Conservation (phyloP, 805 yeast species). For the Candida oleophila region DNA sequence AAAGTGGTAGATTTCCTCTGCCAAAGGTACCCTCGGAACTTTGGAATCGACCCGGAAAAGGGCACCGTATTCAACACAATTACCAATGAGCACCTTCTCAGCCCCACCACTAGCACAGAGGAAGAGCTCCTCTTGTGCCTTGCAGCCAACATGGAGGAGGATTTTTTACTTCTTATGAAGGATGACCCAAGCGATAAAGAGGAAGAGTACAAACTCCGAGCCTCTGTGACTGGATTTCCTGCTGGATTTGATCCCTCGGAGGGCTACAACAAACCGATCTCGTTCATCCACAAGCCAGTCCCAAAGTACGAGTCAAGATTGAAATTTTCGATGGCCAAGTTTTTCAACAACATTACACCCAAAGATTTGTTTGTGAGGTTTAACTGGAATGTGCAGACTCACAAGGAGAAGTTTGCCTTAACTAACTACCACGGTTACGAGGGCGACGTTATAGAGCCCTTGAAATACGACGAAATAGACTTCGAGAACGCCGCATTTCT, state of each 20-base stretch:
- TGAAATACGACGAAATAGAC: conserved; percentile 29
- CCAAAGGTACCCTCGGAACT: conserved; percentile 55
- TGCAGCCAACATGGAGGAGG: conserved; percentile 56
- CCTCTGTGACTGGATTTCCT: conserved; percentile 62
- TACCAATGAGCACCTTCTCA: conserved; percentile 30
- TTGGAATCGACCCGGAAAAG: conserved; percentile 21
- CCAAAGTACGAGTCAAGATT: conserved; percentile 62
- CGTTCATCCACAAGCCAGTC: conserved; percentile 67
- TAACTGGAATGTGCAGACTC: conserved; percentile 73
- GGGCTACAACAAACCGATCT: conserved; percentile 52
- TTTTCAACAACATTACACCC: conserved; percentile 55
- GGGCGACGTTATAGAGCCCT: conserved; percentile 24
- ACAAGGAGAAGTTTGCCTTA: conserved; percentile 33
- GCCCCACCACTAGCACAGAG: conserved; percentile 22
- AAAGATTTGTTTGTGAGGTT: conserved; percentile 58
- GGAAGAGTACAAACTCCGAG: conserved; percentile 59
- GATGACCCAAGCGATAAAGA: conserved; percentile 35
- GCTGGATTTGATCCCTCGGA: conserved; percentile 68
- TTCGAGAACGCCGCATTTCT: conserved; percentile 33
- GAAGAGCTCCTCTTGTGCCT: conserved; percentile 20
- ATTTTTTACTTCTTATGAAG: conserved; percentile 53
- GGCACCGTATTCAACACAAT: conserved; percentile 37
- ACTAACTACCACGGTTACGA: conserved; percentile 31
- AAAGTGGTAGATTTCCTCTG: conserved; percentile 37
- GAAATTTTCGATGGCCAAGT: conserved; percentile 63